Evolutionary conservation across 1,284 basidiomycete genomes (phyloP).

Genomic region (Apiotrichum domesticum): DNA sequence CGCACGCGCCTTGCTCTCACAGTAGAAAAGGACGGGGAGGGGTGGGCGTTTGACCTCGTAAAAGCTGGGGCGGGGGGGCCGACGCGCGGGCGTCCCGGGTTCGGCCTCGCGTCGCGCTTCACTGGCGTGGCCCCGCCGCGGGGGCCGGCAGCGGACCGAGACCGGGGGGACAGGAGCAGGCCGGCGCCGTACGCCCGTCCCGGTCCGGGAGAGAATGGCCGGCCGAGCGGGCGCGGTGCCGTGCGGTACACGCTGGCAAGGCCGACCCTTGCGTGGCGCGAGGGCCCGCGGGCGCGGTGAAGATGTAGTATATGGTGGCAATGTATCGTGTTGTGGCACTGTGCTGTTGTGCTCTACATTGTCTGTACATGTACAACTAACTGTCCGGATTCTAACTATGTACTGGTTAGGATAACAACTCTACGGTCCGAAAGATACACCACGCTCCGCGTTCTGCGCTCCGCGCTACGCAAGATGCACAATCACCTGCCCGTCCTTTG

Average conservation of each 20-base stretch:
- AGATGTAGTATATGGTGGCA: background rate
- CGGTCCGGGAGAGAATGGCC: background rate
- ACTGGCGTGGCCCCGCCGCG: background rate
- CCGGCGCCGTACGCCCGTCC: background rate
- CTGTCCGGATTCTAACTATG: no score
- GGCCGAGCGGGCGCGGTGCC: background rate
- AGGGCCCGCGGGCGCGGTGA: conserved; percentile 4
- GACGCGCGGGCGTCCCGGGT: background rate
- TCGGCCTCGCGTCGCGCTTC: conserved; percentile 2
- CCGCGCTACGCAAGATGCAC: background rate
- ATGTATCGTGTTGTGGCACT: background rate
- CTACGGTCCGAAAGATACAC: no score
- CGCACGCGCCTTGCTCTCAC: conserved; percentile 34
- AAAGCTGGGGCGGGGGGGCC: background rate
- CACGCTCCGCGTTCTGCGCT: no score
- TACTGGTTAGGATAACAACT: no score
- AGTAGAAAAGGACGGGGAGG: conserved; percentile 10
- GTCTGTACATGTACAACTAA: background rate
- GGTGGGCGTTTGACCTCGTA: conserved; percentile 3
- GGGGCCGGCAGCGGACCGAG: background rate
- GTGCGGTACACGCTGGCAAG: conserved; percentile 1
- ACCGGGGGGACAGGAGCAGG: background rate
- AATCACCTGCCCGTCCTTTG: background rate
- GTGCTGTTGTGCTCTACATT: background rate
- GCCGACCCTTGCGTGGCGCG: conserved; percentile 5